Base-by-base conservation (phyloP, 352 stramenopile genomes). In the Phytophthora podocarpi region DNA sequence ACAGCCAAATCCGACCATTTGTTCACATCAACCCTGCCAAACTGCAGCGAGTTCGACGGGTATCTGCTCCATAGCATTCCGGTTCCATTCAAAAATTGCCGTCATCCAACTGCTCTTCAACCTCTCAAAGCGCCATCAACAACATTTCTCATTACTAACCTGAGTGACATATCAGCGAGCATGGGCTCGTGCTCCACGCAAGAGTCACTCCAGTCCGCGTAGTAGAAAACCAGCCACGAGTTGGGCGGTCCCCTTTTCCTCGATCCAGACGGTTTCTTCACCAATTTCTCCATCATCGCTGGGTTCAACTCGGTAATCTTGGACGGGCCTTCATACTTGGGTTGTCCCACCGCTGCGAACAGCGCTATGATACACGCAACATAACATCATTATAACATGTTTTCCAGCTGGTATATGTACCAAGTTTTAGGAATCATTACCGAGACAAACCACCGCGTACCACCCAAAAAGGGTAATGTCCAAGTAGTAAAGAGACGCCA, bases 181-280 rank as follows among this genome's bases (percentile, higher is more conserved):
- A 91, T 85, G 9, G 82, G 70, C 68, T 91, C 84, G 42, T 89
- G 74, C 57, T 93, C 75, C 13, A 91, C 57, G 34, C 84, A 93
- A 34, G 80, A 63, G 60, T 90, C 80, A 58, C 77, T 91, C 81
- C 82, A 91, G 63, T 91, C 80, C 4, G 81, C 66, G 54, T 87
- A 79, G 28, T 85, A 90, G 56, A 89, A 91, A 23, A 91, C 69
- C 11, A 93, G 63, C 83, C 83, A 93, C 18, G 78, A 82, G 8
- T 73, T 77, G 20, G 65, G 53, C 26, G 67, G 72, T 1, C 47
- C 48, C 37, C 59, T 72, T 24, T 59, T 69, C 36, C 59, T 57
- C 16, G 72, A 72, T 10, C 50, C 36, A 48, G 58, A 26, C 54
- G 35, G 3, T 50, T 70, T 73, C 46, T 72, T 85, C 41, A 89